These are phyloP conservation scores for Talaromyces borbonicus DNA, from an alignment of 495 filamentous ascomycete species.

Conservation along the genomic window DNA sequence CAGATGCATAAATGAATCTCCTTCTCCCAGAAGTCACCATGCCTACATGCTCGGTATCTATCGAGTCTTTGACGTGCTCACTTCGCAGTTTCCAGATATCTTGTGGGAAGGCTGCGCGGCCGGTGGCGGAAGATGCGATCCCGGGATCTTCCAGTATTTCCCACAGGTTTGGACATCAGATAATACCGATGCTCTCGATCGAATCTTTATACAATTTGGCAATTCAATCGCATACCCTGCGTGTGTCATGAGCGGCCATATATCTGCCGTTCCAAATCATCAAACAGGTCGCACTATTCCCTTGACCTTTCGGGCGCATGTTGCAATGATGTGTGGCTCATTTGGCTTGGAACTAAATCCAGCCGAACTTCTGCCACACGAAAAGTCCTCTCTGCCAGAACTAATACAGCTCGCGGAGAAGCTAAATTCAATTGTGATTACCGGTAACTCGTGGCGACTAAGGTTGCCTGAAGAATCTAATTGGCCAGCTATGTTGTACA, in stretches of 20 bases:
- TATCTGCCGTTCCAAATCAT: constrained; percentile 44
- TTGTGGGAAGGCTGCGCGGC: constrained; percentile 50
- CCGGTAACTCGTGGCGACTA: constrained; percentile 41
- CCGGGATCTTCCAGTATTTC: constrained; percentile 46
- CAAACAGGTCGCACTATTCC: constrained; percentile 38
- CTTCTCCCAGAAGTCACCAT: constrained; percentile 37
- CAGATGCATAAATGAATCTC: constrained; percentile 40
- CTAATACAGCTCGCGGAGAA: constrained; percentile 37
- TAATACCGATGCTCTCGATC: constrained; percentile 43
- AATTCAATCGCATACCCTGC: constrained; percentile 45
- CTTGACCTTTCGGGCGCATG: constrained; percentile 40
- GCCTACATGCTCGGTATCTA: constrained; percentile 47
- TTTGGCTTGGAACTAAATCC: constrained; percentile 47
- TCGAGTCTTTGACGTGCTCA: constrained; percentile 42
- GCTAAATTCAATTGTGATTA: constrained; percentile 41
- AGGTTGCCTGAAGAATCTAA: constrained; percentile 42
- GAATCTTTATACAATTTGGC: constrained; percentile 45
- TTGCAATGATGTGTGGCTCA: constrained; percentile 49
- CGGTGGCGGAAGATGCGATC: constrained; percentile 45
- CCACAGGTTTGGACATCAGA: constrained; percentile 50
- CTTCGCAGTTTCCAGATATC: constrained; percentile 40
- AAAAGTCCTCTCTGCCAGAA: constrained; percentile 33
- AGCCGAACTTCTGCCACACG: constrained; percentile 27
- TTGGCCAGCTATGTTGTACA: constrained; percentile 44
- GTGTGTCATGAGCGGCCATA: constrained; percentile 46